Base-by-base conservation (phyloP, 352 stramenopile species). In the Pythium chondricola region DNA sequence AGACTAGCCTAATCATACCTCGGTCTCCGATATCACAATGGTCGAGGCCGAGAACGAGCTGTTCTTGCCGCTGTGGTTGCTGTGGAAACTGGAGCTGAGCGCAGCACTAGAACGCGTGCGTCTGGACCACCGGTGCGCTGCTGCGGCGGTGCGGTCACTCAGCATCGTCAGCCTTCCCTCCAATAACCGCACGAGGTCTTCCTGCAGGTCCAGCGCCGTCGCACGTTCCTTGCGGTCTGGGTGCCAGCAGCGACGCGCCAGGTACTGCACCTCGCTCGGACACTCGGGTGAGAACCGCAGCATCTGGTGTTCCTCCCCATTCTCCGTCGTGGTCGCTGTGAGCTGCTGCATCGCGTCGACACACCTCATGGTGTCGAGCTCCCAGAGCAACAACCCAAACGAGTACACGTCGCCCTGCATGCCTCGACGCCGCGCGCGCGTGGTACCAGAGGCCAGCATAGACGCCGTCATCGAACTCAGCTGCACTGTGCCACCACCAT, bases 291-390 rank as follows among this genome's bases (percentile, higher is more conserved):
- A 81, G 33, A 88, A 88, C 45, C 74, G 75, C 25, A 88, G 65
- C 52, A 81, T 48, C 2, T 71, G 65, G 29, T 82, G 71, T 38
- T 83, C 70, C n/a, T 56, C 63, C 10, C 61, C 61, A 3, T 32
- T n/a, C 43, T 59, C 42, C 10, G 32, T 47, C 8, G 26, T 17
- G 18, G 42, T 47, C 2, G 42, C 42, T 10, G 64, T 67, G 17
- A 86, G 43, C 37, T 82, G 58, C 31, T 84, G 69, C 58, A 74
- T 68, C 29, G 58, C 46, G 36, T 82, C 72, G 13, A 86, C 61
- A 8, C 63, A 74, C 54, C 85, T 67, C 70, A 88, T 78, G 39
- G 74, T 86, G 43, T 89, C 77, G 20, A 89, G 56, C 49, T 89
- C 77, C 77, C 77, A 89, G 4, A 89, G 55, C 30, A 89, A 59